Base-by-base conservation (phyloP, 768 basidiomycete species). In the Pleurotus tuoliensis region DNA sequence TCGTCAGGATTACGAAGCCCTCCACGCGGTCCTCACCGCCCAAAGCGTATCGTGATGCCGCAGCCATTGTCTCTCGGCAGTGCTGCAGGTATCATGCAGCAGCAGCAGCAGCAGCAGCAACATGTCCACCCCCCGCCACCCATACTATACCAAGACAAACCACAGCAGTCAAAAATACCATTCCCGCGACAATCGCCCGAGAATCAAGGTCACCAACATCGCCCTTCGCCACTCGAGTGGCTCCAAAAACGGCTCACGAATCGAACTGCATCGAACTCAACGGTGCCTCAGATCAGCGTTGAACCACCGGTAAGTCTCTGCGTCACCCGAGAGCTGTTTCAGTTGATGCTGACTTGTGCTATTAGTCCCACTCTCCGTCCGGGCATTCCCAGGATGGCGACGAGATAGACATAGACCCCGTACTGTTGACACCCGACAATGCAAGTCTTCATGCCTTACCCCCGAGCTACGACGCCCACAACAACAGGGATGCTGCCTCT, bases 111-210 rank as follows among this genome's bases (percentile, higher is more conserved):
- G 22, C 22, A 22, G 18, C 16, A 12, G 9, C 62, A 73, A 55
- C 66, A 69, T 57, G 59, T 63, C 15, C 66, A 71, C 50, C 61
- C n/a, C n/a, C 50, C 61, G 34, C 4, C 48, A 13, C 54, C 51
- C 4, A n/a, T 51, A 12, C 46, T 43, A 39, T 53, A 49, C 12
- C 54, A 56, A 48, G 15, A 22, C 43, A 40, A 34, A 37, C 43
- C 34, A 43, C 18, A 25, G 24, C 6, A 37, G 34, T 11, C 39
- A 18, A n/a, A 39, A 38, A 41, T 52, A 20, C 51, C 51, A 4
- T 52, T 52, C 38, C 51, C 51, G 24, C 38, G 51, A 30, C 51
- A 43, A 25, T 52, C 51, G n/a, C 51, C 51, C 15, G 37, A 20
- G 4, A 39, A 52, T 22, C n/a, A 40, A 37, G 30, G 38, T 41